Evolutionary conservation across 768 basidiomycete genomes (phyloP).

Genomic region (Mycena filopes): DNA sequence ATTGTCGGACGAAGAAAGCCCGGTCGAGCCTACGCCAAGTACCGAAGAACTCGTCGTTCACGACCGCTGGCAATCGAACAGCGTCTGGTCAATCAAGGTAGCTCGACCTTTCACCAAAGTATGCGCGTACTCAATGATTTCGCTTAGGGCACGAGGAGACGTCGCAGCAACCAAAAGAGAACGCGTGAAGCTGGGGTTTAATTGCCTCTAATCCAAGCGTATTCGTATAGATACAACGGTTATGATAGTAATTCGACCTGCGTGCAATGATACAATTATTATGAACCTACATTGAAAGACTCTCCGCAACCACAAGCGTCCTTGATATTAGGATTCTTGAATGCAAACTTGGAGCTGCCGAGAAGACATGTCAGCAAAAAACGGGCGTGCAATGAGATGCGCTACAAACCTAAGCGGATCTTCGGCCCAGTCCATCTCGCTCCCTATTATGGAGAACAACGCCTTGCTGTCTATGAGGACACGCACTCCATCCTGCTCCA

Average conservation of each 20-base stretch:
- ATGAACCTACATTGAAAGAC: conserved; percentile 78
- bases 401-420: conserved; percentile 81
- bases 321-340: conserved; percentile 93
- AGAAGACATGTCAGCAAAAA: conserved; percentile 8
- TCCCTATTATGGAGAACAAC: conserved; percentile 97
- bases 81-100: not conserved
- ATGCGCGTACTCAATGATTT: not conserved
- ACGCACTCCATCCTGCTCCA: conserved; percentile 93
- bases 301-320: conserved; percentile 97
- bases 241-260: conserved; percentile 21
- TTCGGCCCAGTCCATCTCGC: conserved; percentile 99
- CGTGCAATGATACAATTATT: conserved; percentile 31
- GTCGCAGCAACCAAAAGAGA: conserved; percentile 6
- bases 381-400: no score
- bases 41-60: not conserved
- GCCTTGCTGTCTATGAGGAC: conserved; percentile 98
- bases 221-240: conserved; percentile 29
- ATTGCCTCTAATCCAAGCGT: conserved; percentile 12
- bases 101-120: no score
- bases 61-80: not conserved
- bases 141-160: conserved; percentile 12
- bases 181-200: conserved; percentile 1
- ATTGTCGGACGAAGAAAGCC: not conserved
- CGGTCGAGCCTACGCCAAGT: no score
- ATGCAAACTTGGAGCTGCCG: conserved; percentile 79